Conservation (phyloP, 345 rosid genomes). For the Pugionium dolabratum region DNA sequence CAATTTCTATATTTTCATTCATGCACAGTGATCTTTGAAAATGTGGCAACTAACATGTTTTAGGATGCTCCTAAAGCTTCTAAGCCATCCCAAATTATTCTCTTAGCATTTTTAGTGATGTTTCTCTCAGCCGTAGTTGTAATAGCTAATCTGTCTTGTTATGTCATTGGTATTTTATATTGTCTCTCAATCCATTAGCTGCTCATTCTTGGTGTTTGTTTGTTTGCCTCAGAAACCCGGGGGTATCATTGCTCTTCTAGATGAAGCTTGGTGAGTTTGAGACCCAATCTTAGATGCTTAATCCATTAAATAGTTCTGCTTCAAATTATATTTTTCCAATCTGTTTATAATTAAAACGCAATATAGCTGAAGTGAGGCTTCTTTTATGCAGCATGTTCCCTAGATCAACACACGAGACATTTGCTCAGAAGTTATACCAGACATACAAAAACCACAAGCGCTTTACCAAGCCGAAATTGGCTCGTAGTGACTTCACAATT, state of each 20-base stretch:
- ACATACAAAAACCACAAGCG: constrained; percentile 92
- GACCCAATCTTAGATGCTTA: neutral
- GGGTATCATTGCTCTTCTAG: constrained; percentile 97
- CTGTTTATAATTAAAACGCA: constrained; percentile 1
- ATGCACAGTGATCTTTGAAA: constrained; percentile 11
- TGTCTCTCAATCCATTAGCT: constrained; percentile 13
- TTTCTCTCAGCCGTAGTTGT: neutral
- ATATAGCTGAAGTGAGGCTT: constrained; percentile 23
- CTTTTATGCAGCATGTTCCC: constrained; percentile 85
- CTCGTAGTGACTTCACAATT: constrained; percentile 96
- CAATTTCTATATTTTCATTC: constrained; percentile 1
- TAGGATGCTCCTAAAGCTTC: constrained; percentile 16
- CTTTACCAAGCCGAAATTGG: constrained; percentile 89
- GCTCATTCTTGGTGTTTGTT: constrained; percentile 21
- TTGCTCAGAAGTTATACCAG: constrained; percentile 97
- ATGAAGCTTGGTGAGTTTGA: constrained; percentile 94
- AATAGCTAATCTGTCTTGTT: constrained; percentile 6
- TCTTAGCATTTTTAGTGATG: constrained; percentile 11
- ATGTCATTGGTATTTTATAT: constrained; percentile 16
- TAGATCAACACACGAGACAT: constrained; percentile 96
- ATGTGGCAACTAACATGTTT: constrained; percentile 2
- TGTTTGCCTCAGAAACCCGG: constrained; percentile 83
- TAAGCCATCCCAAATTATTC: constrained; percentile 5
- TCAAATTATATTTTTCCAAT: constrained; percentile 7
- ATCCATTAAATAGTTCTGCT: constrained; percentile 8